Evolutionary conservation across 495 filamentous ascomycete species (phyloP).

Genomic region (Aspergillus bridgeri): DNA sequence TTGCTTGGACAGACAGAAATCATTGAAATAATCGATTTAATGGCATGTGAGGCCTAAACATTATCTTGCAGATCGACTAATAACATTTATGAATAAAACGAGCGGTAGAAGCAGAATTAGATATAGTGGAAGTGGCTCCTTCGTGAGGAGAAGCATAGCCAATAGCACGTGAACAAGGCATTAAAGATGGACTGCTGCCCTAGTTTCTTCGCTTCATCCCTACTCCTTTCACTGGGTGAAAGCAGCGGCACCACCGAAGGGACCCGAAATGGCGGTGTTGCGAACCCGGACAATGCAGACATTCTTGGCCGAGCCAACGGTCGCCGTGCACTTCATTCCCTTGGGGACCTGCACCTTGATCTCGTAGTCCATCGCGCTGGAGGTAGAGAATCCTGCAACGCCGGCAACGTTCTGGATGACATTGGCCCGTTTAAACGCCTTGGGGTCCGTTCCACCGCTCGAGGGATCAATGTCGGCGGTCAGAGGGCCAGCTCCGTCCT

Average conservation of each 20-base stretch:
- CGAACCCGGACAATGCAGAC: constrained; percentile 58
- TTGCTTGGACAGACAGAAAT: no score
- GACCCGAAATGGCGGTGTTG: constrained; percentile 54
- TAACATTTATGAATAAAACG: no score
- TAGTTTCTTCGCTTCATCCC: no score
- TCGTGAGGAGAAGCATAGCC: no score
- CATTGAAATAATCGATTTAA: no score
- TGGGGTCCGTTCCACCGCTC: constrained; percentile 50
- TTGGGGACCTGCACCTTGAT: constrained; percentile 56
- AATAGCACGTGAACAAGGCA: no score
- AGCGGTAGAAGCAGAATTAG: no score
- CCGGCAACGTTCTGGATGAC: constrained; percentile 59
- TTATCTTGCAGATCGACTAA: no score
- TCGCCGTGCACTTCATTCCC: constrained; percentile 57
- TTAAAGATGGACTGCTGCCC: no score
- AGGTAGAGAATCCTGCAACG: constrained; percentile 11
- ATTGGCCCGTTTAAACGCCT: constrained; percentile 51
- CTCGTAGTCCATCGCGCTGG: constrained; percentile 14
- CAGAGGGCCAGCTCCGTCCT: constrained; percentile 37
- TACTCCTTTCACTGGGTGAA: constrained; percentile 20
- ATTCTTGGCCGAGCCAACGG: constrained; percentile 47
- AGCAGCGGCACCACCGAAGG: constrained; percentile 55
- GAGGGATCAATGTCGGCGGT: constrained; percentile 39
- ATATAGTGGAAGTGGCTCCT: no score
- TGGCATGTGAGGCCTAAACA: no score